Conservation (phyloP, 202 grass and related monocot genomes). For the Panicum virgatum region DNA sequence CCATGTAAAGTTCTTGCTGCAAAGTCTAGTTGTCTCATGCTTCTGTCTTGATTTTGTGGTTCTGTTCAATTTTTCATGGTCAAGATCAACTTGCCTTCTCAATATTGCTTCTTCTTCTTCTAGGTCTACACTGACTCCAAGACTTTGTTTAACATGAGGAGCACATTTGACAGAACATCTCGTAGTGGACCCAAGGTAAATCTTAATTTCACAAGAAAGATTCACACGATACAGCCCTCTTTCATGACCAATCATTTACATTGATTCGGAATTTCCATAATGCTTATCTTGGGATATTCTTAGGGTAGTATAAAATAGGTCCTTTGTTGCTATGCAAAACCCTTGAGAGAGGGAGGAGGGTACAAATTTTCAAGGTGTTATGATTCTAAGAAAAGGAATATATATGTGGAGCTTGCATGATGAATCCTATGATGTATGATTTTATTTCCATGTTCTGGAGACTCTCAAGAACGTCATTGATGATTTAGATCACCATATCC, state of each 20-base stretch:
- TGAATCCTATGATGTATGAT: neutral
- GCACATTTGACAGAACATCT: constrained; percentile 55
- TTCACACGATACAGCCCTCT: neutral
- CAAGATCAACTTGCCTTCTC: constrained; percentile 18
- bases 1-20: constrained; percentile 63
- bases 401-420: neutral
- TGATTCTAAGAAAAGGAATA: neutral
- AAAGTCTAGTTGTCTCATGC: constrained; percentile 17
- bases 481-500: neutral
- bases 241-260: neutral
- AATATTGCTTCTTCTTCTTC: constrained; percentile 15
- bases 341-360: neutral
- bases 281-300: constrained; percentile 11
- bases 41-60: neutral
- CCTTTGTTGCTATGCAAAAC: constrained; percentile 46
- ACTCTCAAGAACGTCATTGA: neutral
- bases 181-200: constrained; percentile 72
- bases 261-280: constrained; percentile 16
- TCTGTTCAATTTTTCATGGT: neutral
- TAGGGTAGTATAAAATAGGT: neutral
- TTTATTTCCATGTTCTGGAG: constrained; percentile 20
- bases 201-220: constrained; percentile 22
- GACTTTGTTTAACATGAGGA: constrained; percentile 71
- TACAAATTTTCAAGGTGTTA: neutral
- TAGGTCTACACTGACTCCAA: constrained; percentile 72